Percentiles rank a stretch among this genome's conserved stretches.
Conservation (phyloP, 2,329 filamentous ascomycete genomes). For the Ceratocystis eucalypticola region DNA sequence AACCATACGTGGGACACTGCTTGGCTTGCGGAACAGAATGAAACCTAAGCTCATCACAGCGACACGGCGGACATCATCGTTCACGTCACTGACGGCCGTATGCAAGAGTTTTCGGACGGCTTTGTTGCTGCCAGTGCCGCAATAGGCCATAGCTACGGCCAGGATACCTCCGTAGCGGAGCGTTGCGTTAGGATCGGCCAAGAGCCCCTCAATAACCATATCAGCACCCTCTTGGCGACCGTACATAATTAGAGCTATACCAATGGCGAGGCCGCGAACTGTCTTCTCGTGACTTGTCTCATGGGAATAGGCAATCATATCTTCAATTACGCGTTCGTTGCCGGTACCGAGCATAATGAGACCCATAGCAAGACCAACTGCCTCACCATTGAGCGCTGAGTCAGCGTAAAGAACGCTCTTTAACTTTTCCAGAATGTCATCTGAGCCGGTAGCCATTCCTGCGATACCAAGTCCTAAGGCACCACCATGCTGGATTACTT, state of each 20-base stretch:
- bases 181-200: slow-evolving; percentile 86
- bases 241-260: slow-evolving; percentile 98
- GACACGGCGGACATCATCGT: slow-evolving; percentile 88
- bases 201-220: slow-evolving; percentile 80
- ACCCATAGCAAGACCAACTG: slow-evolving; percentile 90
- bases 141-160: slow-evolving; percentile 96
- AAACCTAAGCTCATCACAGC: slow-evolving; percentile 97
- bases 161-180: slow-evolving; percentile 95
- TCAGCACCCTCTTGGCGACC: slow-evolving; percentile 89
- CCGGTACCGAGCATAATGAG: slow-evolving; percentile 98
- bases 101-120: slow-evolving; percentile 91
- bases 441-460: slow-evolving; percentile 89
- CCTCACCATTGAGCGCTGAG: slow-evolving; percentile 92
- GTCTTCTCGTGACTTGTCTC: slow-evolving; percentile 99
- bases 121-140: slow-evolving; percentile 95
- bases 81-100: slow-evolving; percentile 93
- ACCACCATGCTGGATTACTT: slow-evolving; percentile 93
- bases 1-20: slow-evolving; percentile 95
- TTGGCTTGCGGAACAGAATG: slow-evolving; percentile 94
- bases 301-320: slow-evolving; percentile 96
- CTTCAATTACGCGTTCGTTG: slow-evolving; percentile 80
- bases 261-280: slow-evolving; percentile 83
- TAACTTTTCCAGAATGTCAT: slow-evolving; percentile 81
- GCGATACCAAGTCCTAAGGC: slow-evolving; percentile 91
- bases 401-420: slow-evolving; percentile 82